Evolutionary conservation across 805 yeast genomes (phyloP).

Genomic region (Kuraishia capsulata): DNA sequence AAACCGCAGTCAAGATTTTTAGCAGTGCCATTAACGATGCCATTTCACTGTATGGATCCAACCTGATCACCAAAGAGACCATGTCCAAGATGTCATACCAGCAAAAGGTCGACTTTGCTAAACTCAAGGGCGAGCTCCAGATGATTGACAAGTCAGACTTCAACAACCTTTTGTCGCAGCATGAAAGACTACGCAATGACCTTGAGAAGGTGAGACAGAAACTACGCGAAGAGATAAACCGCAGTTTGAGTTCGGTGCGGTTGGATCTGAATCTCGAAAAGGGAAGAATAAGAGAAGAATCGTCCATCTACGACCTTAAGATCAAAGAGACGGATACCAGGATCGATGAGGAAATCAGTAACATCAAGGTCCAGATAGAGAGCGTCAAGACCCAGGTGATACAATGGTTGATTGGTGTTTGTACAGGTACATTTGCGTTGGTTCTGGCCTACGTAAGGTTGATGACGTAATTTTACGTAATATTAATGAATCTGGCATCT

Average conservation of each 20-base stretch:
- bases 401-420: slow-evolving; percentile 98
- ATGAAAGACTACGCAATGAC: slow-evolving; percentile 75
- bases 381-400: slow-evolving; percentile 92
- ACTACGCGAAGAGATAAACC: slow-evolving; percentile 85
- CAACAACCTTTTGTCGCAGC: slow-evolving; percentile 73
- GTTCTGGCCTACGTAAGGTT: slow-evolving; percentile 87
- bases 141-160: slow-evolving; percentile 83
- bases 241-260: slow-evolving; percentile 82
- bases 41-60: slow-evolving; percentile 60
- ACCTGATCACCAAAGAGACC: slow-evolving; percentile 78
- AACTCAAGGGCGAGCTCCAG: slow-evolving; percentile 84
- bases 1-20: slow-evolving; percentile 67
- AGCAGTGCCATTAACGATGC: slow-evolving; percentile 74
- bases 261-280: slow-evolving; percentile 88
- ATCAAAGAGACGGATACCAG: slow-evolving; percentile 92
- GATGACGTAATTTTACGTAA: slow-evolving; percentile 38
- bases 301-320: slow-evolving; percentile 84
- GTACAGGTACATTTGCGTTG: slow-evolving; percentile 95
- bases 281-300: slow-evolving; percentile 91
- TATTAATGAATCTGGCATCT: too few species aligned
- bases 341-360: slow-evolving; percentile 90
- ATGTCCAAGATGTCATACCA: slow-evolving; percentile 82
- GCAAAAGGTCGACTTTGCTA: slow-evolving; percentile 94
- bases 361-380: slow-evolving; percentile 92
- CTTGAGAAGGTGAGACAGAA: slow-evolving; percentile 78